Evolutionary conservation across 2,329 filamentous ascomycete genomes (phyloP), one percentile per base, ranked within the genome.

Genomic region (Botrytis galanthina): DNA sequence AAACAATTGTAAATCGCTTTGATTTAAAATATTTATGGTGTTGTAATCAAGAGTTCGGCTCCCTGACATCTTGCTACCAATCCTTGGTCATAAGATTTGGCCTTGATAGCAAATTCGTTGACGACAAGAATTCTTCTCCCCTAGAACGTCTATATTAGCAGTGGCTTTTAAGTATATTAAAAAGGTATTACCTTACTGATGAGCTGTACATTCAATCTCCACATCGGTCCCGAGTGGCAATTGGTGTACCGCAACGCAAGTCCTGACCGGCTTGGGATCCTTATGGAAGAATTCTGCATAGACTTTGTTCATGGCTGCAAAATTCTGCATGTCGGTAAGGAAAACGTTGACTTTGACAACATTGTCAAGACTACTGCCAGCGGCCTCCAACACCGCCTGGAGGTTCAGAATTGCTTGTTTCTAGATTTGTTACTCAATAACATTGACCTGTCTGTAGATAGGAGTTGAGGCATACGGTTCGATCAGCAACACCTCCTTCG

Each of bases 341-440:
- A 90, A 93, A 39, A 92, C 84, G 77, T 91, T 92, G 75, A 90
- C 86, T 81, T 92, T 92, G 80, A 92, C 86, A 0, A 89, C 86
- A 73, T 91, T 90, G 44, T 86, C 83, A 54, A 92, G 82, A 73
- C 83, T 84, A 70, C 86, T 88, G 0, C 89, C 89, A 0, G 89
- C 88, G 14, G 86, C 90, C 75, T 88, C 84, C 32, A 92, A 87
- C 9, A 92, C 84, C 3, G 85, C 84, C 10, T 84, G 80, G 22
- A 92, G 83, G 81, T 92, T 92, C 74, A 84, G 84, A 74, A 92
- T 85, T 63, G 85, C 84, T 84, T 87, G 87, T 74, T 86, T 87
- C 82, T 83, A 39, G 9, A 37, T 22, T 46, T 46, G 18, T n/a
- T n/a, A 46, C 32, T 67, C 7, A 29, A 71, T 60, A 39, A 42